Base-by-base conservation (phyloP, 257 asterid species). In the Solanum neorickii region DNA sequence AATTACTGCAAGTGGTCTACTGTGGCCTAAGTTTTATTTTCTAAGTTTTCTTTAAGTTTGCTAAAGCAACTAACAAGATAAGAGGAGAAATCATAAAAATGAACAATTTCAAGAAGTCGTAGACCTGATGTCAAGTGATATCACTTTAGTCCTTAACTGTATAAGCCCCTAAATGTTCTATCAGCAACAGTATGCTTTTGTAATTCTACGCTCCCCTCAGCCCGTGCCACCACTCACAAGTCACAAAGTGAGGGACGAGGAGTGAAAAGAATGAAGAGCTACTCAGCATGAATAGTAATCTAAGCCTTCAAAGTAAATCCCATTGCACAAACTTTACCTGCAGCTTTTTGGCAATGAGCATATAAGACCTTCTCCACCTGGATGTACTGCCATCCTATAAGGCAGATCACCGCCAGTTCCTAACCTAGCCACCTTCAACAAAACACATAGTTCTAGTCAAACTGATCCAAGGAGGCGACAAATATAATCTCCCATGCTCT, bases 341-440 rank as follows among this genome's bases (percentile, higher is more conserved):
- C 99, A 97, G 88, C 94, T 92, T 82, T 92, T 72, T 62, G 97
- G 96, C 83, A 97, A 93, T 33, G 99, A 92, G 91, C 99, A 94
- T 65, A 97, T 88, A 77, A 95, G 47, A 69, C 99, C 98, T 88
- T 95, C 95, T 86, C 96, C 99, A 87, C 93, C 92, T 47, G 99
- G 99, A 90, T 97, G 99, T 85, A 95, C 96, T 33, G 98, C 95
- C 70, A 94, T 92, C 88, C 99, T 94, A 87, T 97, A 97, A 12
- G 99, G 99, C 83, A 97, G 89, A 86, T 97, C 98, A 88, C 94
- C 90, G 69, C 93, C 97, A 88, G 99, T 95, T 89, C 92, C 95
- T 89, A 92, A 89, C 89, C 86, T 92, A 83, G 93, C 91, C 90
- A 94, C 98, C 99, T 96, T 56, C 82, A 37, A 74, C 33, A 62